A percentile compares a stretch with the other conserved stretches of the same genome.
These are phyloP conservation scores for Amauroascus verrucosus DNA, from an alignment of 2,329 filamentous ascomycete genomes.

Conservation along the genomic window DNA sequence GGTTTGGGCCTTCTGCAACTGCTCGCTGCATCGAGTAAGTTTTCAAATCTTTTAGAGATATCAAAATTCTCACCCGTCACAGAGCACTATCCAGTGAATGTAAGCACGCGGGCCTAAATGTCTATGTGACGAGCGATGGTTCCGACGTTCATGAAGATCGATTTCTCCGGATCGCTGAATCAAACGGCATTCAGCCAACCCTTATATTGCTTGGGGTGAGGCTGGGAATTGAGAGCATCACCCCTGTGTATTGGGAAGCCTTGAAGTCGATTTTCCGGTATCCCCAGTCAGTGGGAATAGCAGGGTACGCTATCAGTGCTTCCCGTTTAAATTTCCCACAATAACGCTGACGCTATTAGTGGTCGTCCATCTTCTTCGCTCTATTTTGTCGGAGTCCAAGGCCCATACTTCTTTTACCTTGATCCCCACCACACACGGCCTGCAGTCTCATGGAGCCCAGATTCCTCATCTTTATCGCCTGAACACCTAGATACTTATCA, in stretches of 20 bases:
- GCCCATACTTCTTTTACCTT: slow-evolving; percentile 79
- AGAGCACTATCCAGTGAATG: slow-evolving; percentile 66
- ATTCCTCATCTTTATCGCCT: slow-evolving; percentile 50
- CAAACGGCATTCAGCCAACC: slow-evolving; percentile 64
- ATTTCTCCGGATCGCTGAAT: slow-evolving; percentile 62
- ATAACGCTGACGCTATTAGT: slow-evolving; percentile 37
- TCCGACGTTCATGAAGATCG: slow-evolving; percentile 88
- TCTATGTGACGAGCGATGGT: slow-evolving; percentile 83
- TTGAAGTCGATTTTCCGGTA: slow-evolving; percentile 74
- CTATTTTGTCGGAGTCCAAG: slow-evolving; percentile 64
- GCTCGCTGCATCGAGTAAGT: slow-evolving; percentile 84
- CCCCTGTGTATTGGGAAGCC: slow-evolving; percentile 90
- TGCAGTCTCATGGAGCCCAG: slow-evolving; percentile 53
- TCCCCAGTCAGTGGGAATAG: slow-evolving; percentile 88
- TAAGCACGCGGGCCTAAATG: slow-evolving; percentile 53
- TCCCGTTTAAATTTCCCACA: neutral
- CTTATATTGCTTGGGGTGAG: slow-evolving; percentile 81
- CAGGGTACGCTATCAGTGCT: slow-evolving; percentile 52
- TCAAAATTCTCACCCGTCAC: neutral
- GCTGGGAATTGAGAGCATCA: slow-evolving; percentile 87
- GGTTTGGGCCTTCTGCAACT: slow-evolving; percentile 97
- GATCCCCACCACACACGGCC: slow-evolving; percentile 83
- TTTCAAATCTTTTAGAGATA: neutral
- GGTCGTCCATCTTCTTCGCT: slow-evolving; percentile 85
- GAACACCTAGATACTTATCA: slow-evolving; percentile 78